Conservation (phyloP, 108 stramenopile genomes). For the Cyclostephanos tholiformis region DNA sequence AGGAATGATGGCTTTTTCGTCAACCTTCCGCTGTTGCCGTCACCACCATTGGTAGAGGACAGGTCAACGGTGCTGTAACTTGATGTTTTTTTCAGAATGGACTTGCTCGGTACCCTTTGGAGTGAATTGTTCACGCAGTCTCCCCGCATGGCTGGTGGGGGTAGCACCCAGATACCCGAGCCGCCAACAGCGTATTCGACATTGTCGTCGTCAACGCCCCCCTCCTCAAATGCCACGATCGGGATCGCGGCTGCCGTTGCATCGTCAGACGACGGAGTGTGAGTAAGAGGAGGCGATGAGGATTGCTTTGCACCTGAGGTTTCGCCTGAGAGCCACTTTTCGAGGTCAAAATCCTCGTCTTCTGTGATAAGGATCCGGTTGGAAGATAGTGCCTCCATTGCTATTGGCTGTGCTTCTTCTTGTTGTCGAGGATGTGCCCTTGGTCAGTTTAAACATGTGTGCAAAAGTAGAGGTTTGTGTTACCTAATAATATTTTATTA, state of each 20-base stretch:
- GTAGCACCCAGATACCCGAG: constrained; percentile 18
- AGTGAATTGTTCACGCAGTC: constrained; percentile 27
- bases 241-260: background rate
- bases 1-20: constrained; percentile 22
- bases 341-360: constrained; percentile 44
- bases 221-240: constrained; percentile 8
- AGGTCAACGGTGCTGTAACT: constrained; percentile 37
- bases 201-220: background rate
- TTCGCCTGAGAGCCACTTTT: constrained; percentile 20
- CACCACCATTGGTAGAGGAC: constrained; percentile 1
- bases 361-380: constrained; percentile 21
- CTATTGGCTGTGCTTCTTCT: too few relatives aligned
- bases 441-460: background rate
- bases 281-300: constrained; percentile 5
- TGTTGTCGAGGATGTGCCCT: background rate
- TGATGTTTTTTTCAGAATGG: constrained; percentile 42
- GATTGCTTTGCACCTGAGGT: constrained; percentile 4
- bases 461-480: too few relatives aligned
- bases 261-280: background rate
- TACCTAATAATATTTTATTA: too few relatives aligned
- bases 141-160: constrained; percentile 25
- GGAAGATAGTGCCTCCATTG: constrained; percentile 7
- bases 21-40: background rate
- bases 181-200: constrained; percentile 15
- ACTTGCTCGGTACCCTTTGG: constrained; percentile 34